Evolutionary conservation across 257 asterid genomes (phyloP), one percentile per base, ranked within the genome.

Genomic region (Anisodus tanguticus): DNA sequence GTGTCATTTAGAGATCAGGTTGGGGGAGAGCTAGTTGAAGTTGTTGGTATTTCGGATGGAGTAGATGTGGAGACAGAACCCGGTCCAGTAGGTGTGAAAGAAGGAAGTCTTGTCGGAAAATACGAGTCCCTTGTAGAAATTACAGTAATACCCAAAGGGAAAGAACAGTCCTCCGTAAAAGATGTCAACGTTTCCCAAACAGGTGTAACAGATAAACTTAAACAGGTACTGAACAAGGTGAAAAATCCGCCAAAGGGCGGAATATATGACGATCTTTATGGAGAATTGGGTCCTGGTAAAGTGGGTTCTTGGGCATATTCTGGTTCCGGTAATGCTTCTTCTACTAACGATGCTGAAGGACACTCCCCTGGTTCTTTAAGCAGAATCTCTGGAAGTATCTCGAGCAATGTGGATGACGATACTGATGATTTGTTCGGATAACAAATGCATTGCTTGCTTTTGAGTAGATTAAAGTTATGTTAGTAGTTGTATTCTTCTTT

Each of bases 61-160:
- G 92, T 91, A 85, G 98, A 96, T 83, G 99, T 96, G 17, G 99
- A 92, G 89, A 94, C 98, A 3, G 98, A 96, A 87, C 98, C 99
- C 66, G 98, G 98, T 82, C 99, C 99, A 5, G 51, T 85, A 47
- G 99, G 99, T 70, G 98, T 96, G 66, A 94, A 92, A 91, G 99
- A 94, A 93, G 99, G 99, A 87, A 96, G 98, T 87, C 98, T 94
- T 85, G 98, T 94, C 16, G 98, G 99, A 84, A 96, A 94, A 88
- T 96, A 96, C 68, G 99, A 96, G 88, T 94, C 98, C 26, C 98
- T 96, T 47, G 93, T 96, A 74, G 97, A 96, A 88, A 84, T 83
- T 72, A 96, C 97, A 1, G 93, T 96, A 53, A 93, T 96, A 83
- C 98, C 98, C 31, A 94, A 92, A 88, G 97, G 99, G 84, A 93